Evolutionary conservation across 2,329 filamentous ascomycete species (phyloP).

Genomic region (Xylariaceae sp.): DNA sequence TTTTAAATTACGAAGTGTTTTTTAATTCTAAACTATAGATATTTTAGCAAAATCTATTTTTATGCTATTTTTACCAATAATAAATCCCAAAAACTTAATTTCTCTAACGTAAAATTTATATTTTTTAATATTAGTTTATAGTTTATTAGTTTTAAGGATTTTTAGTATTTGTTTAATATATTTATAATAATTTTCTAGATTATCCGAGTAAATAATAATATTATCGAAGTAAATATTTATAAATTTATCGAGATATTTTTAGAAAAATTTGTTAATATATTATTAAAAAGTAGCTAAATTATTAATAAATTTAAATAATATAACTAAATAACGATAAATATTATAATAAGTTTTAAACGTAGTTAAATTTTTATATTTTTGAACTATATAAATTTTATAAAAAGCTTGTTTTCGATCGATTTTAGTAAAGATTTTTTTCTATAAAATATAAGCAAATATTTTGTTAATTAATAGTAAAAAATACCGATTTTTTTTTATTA

Average conservation of each 20-base stretch:
- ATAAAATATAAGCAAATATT: neutral
- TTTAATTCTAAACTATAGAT: conserved; percentile 1
- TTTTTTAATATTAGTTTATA: neutral
- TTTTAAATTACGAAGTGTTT: neutral
- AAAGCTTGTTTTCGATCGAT: conserved; percentile 5
- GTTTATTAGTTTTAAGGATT: neutral
- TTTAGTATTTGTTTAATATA: neutral
- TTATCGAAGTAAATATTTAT: neutral
- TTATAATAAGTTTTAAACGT: neutral
- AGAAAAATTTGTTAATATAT: neutral
- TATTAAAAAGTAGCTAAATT: no score
- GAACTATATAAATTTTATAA: conserved; percentile 3
- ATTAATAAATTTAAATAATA: no score
- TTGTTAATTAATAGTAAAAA: conserved; percentile 5
- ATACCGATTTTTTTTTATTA: conserved; percentile 5
- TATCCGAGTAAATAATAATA: conserved; percentile 5
- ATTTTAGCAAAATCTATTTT: no score
- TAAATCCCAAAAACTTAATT: no score
- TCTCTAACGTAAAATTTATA: no score
- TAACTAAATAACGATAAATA: no score
- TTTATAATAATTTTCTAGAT: neutral
- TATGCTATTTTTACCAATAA: neutral
- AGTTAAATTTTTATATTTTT: conserved; percentile 1
- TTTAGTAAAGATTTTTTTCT: conserved; percentile 6
- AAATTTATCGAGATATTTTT: neutral